Evolutionary conservation across 768 basidiomycete genomes (phyloP), one percentile per base, ranked within the genome.

Genomic region (Tephrocybe sp.): DNA sequence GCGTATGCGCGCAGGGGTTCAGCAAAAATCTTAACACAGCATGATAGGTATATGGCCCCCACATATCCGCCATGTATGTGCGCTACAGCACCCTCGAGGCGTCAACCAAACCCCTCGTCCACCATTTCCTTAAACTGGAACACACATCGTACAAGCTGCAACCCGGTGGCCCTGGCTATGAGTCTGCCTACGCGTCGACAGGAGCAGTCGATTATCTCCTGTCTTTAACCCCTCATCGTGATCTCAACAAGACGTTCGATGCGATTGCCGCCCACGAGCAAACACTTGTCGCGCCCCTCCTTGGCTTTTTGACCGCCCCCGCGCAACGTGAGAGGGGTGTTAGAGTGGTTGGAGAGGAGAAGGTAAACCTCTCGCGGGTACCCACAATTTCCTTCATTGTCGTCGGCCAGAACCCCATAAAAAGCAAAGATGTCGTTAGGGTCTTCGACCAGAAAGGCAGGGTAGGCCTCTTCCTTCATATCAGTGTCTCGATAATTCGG

Each of bases 341-440:
- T 21, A 69, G 82, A 12, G 66, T 92, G 21, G 83, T 91, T 6
- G 90, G 90, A 4, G 77, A 79, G 11, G 83, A 82, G 58, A 58
- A 66, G 1, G 55, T 66, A 4, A 70, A 71, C 24, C 38, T 69
- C 33, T 62, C 60, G 2, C 71, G 88, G 24, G 83, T 82, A 0
- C 88, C 88, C 3, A 91, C 88, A 0, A 70, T 91, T 30, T 80
- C 79, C 46, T 91, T 91, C 58, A 78, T 90, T 14, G 83, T 91
- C 8, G 73, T 77, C 1, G 86, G 83, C 0, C 74, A 78, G 43
- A 72, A 72, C 20, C 64, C 79, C 8, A 68, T 87, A 33, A 73
- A 72, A 61, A 90, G 88, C 63, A 73, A 69, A 60, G 83, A 83
- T 48, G 68, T 91, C 18, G 88, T 90, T 4, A 70, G 68, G 20